These are phyloP conservation scores for Fraxinus nigra DNA, from an alignment of 305 asterid genomes.

Conservation along the genomic window DNA sequence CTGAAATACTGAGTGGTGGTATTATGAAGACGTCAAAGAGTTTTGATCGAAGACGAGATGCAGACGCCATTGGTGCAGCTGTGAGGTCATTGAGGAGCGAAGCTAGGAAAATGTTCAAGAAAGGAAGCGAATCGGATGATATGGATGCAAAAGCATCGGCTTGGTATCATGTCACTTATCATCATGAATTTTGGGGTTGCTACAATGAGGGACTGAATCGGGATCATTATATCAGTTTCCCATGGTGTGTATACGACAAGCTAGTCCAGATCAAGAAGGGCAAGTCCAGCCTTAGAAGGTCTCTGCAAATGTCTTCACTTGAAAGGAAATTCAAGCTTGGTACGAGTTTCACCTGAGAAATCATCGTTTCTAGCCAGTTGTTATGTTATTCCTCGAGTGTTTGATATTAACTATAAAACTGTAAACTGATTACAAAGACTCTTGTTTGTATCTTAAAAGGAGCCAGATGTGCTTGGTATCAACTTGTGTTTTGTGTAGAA, in stretches of 20 bases:
- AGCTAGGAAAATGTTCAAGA: conserved; percentile 67
- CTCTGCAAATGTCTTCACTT: conserved; percentile 17
- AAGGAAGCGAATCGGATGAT: conserved; percentile 41
- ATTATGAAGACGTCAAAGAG: conserved; percentile 63
- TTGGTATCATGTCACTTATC: conserved; percentile 83
- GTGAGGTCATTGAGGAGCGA: conserved; percentile 73
- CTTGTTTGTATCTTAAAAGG: background rate
- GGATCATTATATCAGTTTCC: conserved; percentile 77
- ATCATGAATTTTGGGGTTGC: conserved; percentile 56
- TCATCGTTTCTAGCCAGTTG: background rate
- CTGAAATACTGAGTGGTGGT: conserved; percentile 72
- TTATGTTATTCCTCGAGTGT: background rate
- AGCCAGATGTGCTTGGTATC: background rate
- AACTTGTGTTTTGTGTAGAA: background rate
- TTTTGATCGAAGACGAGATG: conserved; percentile 72
- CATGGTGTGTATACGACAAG: conserved; percentile 86
- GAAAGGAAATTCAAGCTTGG: conserved; percentile 14
- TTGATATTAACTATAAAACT: background rate
- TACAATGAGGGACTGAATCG: conserved; percentile 67
- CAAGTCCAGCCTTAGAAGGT: conserved; percentile 14
- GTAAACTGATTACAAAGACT: background rate
- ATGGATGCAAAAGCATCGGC: conserved; percentile 76
- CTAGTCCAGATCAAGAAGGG: conserved; percentile 63
- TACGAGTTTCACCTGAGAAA: conserved; percentile 25
- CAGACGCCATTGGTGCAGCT: conserved; percentile 61